A percentile compares a stretch with the other conserved stretches of the same genome.
Evolutionary conservation across 495 filamentous ascomycete species (phyloP).

Genomic region (Xylaria palmicola): DNA sequence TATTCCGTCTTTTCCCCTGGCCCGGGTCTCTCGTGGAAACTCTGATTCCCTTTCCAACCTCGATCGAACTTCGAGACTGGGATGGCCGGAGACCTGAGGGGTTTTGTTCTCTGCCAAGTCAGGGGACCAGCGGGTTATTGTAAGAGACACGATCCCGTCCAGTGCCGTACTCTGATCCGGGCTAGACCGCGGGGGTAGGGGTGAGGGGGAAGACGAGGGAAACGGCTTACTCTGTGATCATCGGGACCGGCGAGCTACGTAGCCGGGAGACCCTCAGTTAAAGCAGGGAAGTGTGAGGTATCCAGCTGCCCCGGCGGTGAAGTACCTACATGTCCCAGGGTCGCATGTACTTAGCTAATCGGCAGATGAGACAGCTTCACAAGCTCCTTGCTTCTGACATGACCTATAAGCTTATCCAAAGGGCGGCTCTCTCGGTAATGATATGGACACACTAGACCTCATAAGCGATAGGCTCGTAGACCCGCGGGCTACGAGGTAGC

Average conservation of each 20-base stretch:
- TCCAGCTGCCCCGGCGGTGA: neutral
- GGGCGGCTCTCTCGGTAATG: slow-evolving; percentile 11
- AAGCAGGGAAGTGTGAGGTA: neutral
- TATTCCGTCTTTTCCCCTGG: neutral
- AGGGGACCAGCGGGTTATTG: neutral
- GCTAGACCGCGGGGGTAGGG: neutral
- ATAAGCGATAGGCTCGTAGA: slow-evolving; percentile 6
- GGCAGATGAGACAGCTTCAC: slow-evolving; percentile 2
- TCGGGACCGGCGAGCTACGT: neutral
- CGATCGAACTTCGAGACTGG: neutral
- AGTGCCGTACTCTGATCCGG: neutral
- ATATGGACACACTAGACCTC: slow-evolving; percentile 3
- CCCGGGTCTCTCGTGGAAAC: neutral
- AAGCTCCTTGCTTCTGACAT: neutral
- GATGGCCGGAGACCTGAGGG: neutral
- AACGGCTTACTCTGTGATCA: neutral
- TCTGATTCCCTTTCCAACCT: too few relatives aligned
- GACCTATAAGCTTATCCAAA: slow-evolving; percentile 15
- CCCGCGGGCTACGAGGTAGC: neutral
- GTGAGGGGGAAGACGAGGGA: neutral
- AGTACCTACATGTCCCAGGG: slow-evolving; percentile 4
- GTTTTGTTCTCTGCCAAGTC: neutral
- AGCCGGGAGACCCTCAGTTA: neutral
- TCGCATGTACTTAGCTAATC: slow-evolving; percentile 8
- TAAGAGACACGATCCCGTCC: neutral